These are phyloP conservation scores for Malus fusca DNA, from an alignment of 306 rosid genomes.

Conservation along the genomic window DNA sequence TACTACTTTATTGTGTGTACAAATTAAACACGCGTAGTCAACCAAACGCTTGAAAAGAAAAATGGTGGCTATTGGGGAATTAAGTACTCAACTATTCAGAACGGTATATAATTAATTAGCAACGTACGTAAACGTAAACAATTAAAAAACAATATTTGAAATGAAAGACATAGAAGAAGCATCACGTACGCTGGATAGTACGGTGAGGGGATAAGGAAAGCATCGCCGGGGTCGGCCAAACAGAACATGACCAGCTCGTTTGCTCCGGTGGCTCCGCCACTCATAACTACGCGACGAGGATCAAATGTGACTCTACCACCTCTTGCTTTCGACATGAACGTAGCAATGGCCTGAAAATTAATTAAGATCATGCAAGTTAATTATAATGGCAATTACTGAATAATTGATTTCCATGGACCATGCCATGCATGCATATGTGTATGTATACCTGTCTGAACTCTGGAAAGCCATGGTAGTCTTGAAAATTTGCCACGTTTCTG, in stretches of 20 bases:
- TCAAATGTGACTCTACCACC: constrained; percentile 72
- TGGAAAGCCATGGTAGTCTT: constrained; percentile 79
- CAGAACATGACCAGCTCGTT: constrained; percentile 78
- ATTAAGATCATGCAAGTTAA: background rate
- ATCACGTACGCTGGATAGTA: constrained; percentile 75
- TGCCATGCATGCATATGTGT: background rate
- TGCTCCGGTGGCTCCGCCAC: constrained; percentile 96
- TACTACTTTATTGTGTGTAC: background rate
- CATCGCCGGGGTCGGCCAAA: constrained; percentile 81
- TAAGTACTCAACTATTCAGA: background rate
- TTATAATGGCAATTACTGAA: background rate
- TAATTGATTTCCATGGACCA: background rate
- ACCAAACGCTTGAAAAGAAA: background rate
- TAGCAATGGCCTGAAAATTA: constrained; percentile 60
- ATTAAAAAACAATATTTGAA: background rate
- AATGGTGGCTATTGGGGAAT: background rate
- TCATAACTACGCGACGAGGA: constrained; percentile 66
- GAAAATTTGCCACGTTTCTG: constrained; percentile 59
- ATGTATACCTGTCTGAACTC: constrained; percentile 54
- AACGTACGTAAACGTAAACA: background rate
- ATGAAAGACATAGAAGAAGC: background rate
- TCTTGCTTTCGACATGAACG: constrained; percentile 73
- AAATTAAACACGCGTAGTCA: background rate
- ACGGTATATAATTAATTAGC: background rate
- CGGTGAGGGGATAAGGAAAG: constrained; percentile 83